Percentiles rank a stretch among this genome's conserved stretches.
Evolutionary conservation across 495 filamentous ascomycete species (phyloP).

Genomic region (Lasiosphaeria miniovina): DNA sequence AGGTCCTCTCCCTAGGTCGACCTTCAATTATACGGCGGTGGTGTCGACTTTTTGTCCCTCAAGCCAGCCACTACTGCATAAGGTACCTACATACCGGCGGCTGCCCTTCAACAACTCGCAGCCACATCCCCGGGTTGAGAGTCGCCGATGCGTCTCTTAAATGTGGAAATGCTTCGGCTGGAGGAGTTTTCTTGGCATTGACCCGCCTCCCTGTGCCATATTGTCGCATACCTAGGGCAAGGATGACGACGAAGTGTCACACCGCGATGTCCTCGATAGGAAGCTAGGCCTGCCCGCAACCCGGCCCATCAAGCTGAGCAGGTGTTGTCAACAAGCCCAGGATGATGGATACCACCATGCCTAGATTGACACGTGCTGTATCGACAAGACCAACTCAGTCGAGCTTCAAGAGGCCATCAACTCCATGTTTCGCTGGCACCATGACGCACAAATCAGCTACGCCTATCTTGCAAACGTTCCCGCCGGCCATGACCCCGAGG

Average conservation of each 20-base stretch:
- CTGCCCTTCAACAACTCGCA: no score
- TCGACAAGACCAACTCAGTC: conserved; percentile 41
- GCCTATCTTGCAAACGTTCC: conserved; percentile 26
- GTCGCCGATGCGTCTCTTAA: conserved; percentile 37
- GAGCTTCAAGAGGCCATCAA: conserved; percentile 46
- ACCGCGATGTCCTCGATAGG: conserved; percentile 16
- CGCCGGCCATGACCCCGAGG: not conserved
- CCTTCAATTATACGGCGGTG: no score
- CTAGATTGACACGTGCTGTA: conserved; percentile 48
- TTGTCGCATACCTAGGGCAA: conserved; percentile 37
- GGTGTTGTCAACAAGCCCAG: conserved; percentile 24
- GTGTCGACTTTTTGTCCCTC: no score
- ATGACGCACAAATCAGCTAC: conserved; percentile 28
- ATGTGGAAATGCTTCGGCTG: conserved; percentile 34
- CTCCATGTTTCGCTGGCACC: conserved; percentile 47
- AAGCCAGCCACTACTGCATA: no score
- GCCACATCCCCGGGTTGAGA: no score
- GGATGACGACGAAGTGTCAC: conserved; percentile 25
- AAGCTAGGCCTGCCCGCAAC: conserved; percentile 3
- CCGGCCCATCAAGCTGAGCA: not conserved
- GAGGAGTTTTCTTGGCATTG: conserved; percentile 26
- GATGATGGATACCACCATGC: conserved; percentile 24
- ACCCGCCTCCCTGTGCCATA: conserved; percentile 32
- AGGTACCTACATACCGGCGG: no score
- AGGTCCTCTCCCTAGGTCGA: no score